A percentile compares a stretch with the other conserved stretches of the same genome.
These are phyloP conservation scores for Pelargonium cotyledonis DNA, from an alignment of 441 rosid genomes.

Conservation along the genomic window DNA sequence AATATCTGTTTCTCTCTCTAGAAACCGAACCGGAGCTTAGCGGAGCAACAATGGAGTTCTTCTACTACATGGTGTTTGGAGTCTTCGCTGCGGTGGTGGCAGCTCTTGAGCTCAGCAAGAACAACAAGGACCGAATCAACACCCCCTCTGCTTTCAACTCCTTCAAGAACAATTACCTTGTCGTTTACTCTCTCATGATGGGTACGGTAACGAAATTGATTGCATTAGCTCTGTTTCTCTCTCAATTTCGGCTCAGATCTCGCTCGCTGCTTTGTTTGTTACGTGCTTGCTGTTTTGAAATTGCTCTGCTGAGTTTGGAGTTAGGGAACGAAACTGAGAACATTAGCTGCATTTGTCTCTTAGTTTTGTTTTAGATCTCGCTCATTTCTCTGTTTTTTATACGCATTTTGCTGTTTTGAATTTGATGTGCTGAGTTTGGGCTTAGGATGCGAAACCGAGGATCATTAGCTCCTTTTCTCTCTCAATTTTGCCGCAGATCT, in stretches of 20 bases:
- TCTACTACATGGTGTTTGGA: conserved; percentile 55
- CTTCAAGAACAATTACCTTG: conserved; percentile 72
- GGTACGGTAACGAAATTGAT: conserved; percentile 27
- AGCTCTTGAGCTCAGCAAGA: conserved; percentile 52
- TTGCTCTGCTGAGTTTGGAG: not conserved
- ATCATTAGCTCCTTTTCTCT: not conserved
- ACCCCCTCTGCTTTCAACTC: conserved; percentile 60
- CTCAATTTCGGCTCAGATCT: not conserved
- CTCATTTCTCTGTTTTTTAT: not conserved
- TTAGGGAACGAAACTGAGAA: not conserved
- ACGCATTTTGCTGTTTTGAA: not conserved
- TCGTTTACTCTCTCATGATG: conserved; percentile 85
- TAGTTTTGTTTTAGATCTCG: not conserved
- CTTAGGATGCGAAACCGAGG: not conserved
- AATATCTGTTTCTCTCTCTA: not conserved
- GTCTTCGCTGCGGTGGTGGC: conserved; percentile 49
- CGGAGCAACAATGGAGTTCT: conserved; percentile 48
- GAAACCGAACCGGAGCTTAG: not conserved
- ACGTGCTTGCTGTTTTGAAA: not conserved
- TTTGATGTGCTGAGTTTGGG: not conserved
- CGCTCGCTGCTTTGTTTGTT: not conserved
- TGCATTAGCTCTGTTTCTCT: not conserved
- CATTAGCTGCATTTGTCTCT: not conserved
- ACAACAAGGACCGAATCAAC: conserved; percentile 55
- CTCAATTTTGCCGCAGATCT: not conserved